A percentile compares a stretch with the other conserved stretches of the same genome.
phyloP scores from a whole-genome alignment of 768 basidiomycete species.

The Leccinum imitatum region DNA sequence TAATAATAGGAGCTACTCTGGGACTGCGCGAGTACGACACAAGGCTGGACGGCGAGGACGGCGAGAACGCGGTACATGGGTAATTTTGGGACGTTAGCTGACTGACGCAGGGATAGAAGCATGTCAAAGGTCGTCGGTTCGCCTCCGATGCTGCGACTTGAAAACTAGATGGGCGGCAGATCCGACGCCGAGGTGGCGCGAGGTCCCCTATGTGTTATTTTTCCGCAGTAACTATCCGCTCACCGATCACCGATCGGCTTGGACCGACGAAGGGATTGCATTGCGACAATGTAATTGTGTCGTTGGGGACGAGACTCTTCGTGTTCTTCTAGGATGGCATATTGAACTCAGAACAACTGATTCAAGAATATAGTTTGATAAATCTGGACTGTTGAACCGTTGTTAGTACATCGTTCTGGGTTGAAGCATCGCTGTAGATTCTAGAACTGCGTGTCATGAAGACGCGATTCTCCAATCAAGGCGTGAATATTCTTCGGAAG shows the following conservation, averaged over 20 bases:
- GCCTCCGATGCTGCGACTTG: too few species aligned
- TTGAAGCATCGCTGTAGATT: too few species aligned
- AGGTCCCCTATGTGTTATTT: background rate
- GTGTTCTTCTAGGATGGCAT: too few species aligned
- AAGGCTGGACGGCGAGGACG: constrained; percentile 5
- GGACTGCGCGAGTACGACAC: constrained; percentile 16
- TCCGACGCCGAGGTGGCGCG: background rate
- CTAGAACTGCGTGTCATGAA: too few species aligned
- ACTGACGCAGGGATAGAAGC: background rate
- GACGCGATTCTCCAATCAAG: too few species aligned
- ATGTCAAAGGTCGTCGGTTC: background rate
- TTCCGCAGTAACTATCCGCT: background rate
- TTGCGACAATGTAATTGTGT: too few species aligned
- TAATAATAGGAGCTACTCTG: constrained; percentile 8
- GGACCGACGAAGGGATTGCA: background rate
- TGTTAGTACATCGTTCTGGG: too few species aligned
- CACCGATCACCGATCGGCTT: background rate
- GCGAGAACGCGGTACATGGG: constrained; percentile 1
- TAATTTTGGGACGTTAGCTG: background rate
- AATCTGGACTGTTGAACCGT: too few species aligned
- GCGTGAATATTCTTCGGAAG: too few species aligned
- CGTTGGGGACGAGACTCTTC: too few species aligned
- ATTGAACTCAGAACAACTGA: background rate
- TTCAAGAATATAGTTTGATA: too few species aligned
- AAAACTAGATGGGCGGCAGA: background rate